Evolutionary conservation across 306 rosid genomes (phyloP), one percentile per base, ranked within the genome.

Genomic region (Prunus armeniaca): DNA sequence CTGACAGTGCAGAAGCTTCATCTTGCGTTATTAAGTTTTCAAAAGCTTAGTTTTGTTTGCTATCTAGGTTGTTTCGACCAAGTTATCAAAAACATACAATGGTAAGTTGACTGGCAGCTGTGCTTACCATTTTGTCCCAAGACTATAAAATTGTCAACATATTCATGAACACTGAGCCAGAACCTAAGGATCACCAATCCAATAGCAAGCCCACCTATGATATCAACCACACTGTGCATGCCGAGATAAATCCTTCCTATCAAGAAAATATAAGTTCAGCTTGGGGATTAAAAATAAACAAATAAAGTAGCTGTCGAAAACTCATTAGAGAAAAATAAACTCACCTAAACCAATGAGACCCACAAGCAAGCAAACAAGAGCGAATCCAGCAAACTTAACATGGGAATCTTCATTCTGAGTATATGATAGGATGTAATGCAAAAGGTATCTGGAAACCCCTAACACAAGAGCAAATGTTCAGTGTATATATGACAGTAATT

Each of bases 201-300:
- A 73, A 92, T 55, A 54, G 84, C 82, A 80, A 89, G 87, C 47
- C 99, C 99, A 69, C 85, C 86, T 46, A 91, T 73, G 78, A 96
- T 24, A 85, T 96, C 99, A 67, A 92, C 54, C 74, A 90, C 55
- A 74, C 98, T 96, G 89, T 96, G 99, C 99, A 96, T 92, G 65
- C 99, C 99, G 19, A 96, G 98, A 84, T 92, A 92, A 72, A 96
- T 85, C 91, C 99, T 96, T 80, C 96, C 98, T 96, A 52, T 83
- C 84, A 84, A 62, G 70, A 69, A 70, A 63, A 80, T 65, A 76
- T 63, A 70, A 82, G 28, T 61, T 71, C 18, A 75, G 54, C 69
- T 83, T 69, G 71, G 71, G 65, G 30, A 69, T 46, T 43, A 70
- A 65, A 69, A 27, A 30, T 13, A 74, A 81, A 85, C 49, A 77